Conservation (phyloP, 371 early-diverging fungal species). For the Mortierella sp. region DNA sequence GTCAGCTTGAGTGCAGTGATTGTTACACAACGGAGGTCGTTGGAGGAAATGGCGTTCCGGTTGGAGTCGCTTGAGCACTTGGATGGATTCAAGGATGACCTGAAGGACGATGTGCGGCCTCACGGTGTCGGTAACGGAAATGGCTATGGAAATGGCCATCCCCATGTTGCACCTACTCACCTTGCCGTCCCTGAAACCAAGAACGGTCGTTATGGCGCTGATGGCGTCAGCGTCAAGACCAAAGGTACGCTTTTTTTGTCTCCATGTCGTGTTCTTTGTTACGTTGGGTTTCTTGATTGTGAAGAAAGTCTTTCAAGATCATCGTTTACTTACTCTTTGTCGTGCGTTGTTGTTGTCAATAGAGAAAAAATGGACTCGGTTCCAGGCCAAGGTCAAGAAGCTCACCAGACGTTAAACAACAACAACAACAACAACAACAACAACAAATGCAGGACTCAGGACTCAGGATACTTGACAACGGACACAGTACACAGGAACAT, state of each 20-base stretch:
- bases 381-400: slow-evolving; percentile 59
- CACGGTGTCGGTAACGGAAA: not conserved
- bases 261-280: not conserved
- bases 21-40: slow-evolving; percentile 49
- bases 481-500: no score
- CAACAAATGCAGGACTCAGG: not conserved
- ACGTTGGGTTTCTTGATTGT: not conserved
- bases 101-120: slow-evolving; percentile 5
- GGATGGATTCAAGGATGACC: slow-evolving; percentile 31
- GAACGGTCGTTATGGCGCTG: not conserved
- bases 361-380: slow-evolving; percentile 51
- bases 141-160: slow-evolving; percentile 3
- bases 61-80: slow-evolving; percentile 45
- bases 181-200: not conserved
- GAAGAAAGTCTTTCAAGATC: not conserved
- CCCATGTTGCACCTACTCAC: not conserved
- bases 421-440: no score
- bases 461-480: not conserved
- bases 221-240: slow-evolving; percentile 14
- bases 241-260: slow-evolving; percentile 23
- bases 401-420: slow-evolving; percentile 33
- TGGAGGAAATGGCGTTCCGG: slow-evolving; percentile 41
- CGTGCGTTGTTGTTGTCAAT: not conserved
- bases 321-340: not conserved
- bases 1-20: slow-evolving; percentile 48